phyloP scores from a whole-genome alignment of 164 flowering plant species.

The Echeveria elegans region DNA sequence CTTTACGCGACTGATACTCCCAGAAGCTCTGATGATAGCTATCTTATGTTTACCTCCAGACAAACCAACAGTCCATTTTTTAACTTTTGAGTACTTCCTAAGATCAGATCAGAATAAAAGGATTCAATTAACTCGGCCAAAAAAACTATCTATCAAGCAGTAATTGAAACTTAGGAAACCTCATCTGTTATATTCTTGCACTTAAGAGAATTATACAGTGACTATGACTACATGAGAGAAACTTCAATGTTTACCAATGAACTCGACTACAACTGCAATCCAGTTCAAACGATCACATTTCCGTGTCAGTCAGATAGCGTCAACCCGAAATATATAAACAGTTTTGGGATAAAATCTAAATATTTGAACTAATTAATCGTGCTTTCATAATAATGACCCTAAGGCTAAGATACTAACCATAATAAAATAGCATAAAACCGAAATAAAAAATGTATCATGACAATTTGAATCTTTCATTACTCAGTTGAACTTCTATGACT shows the following conservation, averaged over 20 bases:
- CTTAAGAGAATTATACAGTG: background rate
- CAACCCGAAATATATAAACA: background rate
- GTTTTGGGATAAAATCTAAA: background rate
- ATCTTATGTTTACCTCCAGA: slow-evolving; percentile 25
- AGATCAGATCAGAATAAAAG: slow-evolving; percentile 11
- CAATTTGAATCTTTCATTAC: background rate
- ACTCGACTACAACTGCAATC: background rate
- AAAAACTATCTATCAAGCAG: background rate
- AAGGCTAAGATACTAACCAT: background rate
- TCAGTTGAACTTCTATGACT: background rate
- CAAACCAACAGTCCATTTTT: slow-evolving; percentile 58
- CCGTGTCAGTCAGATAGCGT: background rate
- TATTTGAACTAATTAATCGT: background rate
- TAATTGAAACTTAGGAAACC: background rate
- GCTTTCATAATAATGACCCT: background rate
- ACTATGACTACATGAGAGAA: background rate
- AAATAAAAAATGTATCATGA: background rate
- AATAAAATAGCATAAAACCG: background rate
- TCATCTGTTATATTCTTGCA: background rate
- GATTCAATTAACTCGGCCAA: slow-evolving; percentile 3
- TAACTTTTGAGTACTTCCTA: slow-evolving; percentile 79
- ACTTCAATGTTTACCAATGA: background rate
- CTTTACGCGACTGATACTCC: slow-evolving; percentile 72
- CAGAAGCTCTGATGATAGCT: slow-evolving; percentile 89
- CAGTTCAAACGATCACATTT: background rate